Evolutionary conservation across 225 moss, liverwort and hornwort species (phyloP).

Genomic region (Anthoceros angustus): DNA sequence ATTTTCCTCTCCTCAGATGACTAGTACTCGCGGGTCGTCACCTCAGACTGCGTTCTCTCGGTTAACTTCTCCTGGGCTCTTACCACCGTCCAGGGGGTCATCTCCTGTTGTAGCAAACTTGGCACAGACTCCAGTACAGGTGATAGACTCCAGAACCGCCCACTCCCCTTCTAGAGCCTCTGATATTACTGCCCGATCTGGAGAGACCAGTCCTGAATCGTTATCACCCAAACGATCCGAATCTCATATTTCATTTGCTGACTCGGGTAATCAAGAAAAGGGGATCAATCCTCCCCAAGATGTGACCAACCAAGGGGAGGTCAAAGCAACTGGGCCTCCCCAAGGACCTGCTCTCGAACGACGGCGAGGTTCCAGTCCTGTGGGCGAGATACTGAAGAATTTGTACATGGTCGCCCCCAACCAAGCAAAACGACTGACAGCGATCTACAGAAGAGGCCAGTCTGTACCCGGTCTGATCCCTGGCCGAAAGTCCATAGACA

Average conservation of each 20-base stretch:
- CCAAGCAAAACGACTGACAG: neutral
- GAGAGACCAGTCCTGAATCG: neutral
- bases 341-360: neutral
- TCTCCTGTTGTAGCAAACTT: neutral
- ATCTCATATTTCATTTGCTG: neutral
- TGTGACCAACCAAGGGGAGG: neutral
- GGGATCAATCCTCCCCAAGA: neutral
- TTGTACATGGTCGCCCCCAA: slow-evolving; percentile 2
- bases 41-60: neutral
- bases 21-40: neutral
- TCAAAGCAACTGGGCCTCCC: neutral
- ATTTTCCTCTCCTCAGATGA: neutral
- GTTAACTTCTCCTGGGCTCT: neutral
- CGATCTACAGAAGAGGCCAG: neutral
- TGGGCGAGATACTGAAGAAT: neutral
- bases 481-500: neutral
- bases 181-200: neutral
- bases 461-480: neutral
- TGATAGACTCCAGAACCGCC: neutral
- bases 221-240: neutral
- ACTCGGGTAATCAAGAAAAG: neutral
- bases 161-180: neutral
- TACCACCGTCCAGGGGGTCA: neutral
- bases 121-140: neutral
- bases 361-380: neutral